Evolutionary conservation across 2,329 filamentous ascomycete genomes (phyloP).

Genomic region (Aureobasidium uvarum): DNA sequence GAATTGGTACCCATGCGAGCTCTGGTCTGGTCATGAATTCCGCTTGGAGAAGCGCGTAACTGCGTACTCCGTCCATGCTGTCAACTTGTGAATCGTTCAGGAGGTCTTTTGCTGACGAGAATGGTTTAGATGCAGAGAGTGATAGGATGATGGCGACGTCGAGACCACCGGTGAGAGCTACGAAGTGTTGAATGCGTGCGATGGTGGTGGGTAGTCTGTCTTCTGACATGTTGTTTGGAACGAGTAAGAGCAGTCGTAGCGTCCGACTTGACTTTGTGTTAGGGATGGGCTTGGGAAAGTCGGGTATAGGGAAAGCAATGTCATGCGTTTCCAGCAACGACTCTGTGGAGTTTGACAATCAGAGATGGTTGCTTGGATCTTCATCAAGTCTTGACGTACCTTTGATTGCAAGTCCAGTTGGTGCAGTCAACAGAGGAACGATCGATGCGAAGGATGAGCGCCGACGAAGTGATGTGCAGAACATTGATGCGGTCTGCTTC

Average conservation of each 20-base stretch:
- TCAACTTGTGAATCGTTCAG: background rate
- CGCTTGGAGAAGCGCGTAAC: slow-evolving; percentile 35
- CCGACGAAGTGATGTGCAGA: slow-evolving; percentile 44
- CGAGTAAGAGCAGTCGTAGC: slow-evolving; percentile 38
- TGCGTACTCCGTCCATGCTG: slow-evolving; percentile 28
- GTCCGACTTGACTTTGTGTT: slow-evolving; percentile 25
- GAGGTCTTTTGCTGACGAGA: slow-evolving; percentile 2
- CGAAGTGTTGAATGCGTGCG: slow-evolving; percentile 37
- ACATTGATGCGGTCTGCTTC: slow-evolving; percentile 33
- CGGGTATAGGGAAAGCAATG: slow-evolving; percentile 35
- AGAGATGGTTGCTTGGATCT: background rate
- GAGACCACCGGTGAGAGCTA: slow-evolving; percentile 34
- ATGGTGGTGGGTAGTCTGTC: slow-evolving; percentile 31
- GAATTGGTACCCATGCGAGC: slow-evolving; percentile 33
- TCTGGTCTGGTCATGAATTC: slow-evolving; percentile 30
- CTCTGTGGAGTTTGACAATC: slow-evolving; percentile 32
- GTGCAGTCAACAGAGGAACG: slow-evolving; percentile 38
- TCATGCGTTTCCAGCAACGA: slow-evolving; percentile 40
- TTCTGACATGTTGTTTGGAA: slow-evolving; percentile 31
- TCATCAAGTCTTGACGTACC: slow-evolving; percentile 31
- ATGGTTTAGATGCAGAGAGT: slow-evolving; percentile 30
- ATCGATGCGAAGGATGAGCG: slow-evolving; percentile 42
- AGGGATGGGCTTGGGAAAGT: slow-evolving; percentile 16
- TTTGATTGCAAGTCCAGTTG: slow-evolving; percentile 33
- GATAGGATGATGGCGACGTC: slow-evolving; percentile 38